Evolutionary conservation across 83 land plant genomes (phyloP), one percentile per base, ranked within the genome.

Genomic region (Isoetes engelmannii): DNA sequence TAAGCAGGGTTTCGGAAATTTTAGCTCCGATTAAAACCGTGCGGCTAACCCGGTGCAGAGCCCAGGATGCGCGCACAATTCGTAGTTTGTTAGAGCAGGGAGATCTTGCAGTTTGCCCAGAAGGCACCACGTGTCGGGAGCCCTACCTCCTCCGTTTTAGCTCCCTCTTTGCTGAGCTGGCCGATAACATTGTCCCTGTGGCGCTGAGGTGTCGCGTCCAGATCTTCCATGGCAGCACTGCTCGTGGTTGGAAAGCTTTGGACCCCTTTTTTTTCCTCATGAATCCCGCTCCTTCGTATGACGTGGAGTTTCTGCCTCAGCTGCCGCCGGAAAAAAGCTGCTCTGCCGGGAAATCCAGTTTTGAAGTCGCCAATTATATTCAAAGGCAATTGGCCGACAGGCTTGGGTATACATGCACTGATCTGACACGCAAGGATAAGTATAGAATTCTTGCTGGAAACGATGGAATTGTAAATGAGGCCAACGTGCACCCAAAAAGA

Each of bases 161-260:
- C 66, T 66, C 85, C 12, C 69, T 86, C 63, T 86, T 86, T 48
- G 68, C 90, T 4, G 88, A 86, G 69, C 47, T 86, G 46, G 61
- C 77, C 4, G 81, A 77, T 10, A 69, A 77, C 5, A 82, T 86
- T 5, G 78, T 72, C 13, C 90, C 90, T 0, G 92, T 86, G 43
- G 87, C 90, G 8, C 48, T 82, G 70, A 65, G 82, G 20, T 21
- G 59, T 7, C 15, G 54, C 4, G 77, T 68, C 5, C 63, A 74
- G 47, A 78, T 86, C 83, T 89, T 89, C 73, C 66, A 84, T 47
- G 92, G 92, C 3, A 86, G 84, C 4, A 84, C 87, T 4, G 90
- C 90, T 4, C 64, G 87, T 6, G 92, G 92, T 47, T 61, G 70
- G 69, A 89, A 89, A 69, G 79, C 77, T 61, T 59, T 89, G 13